Conservation (phyloP, 257 asterid species). For the Perilla frutescens region DNA sequence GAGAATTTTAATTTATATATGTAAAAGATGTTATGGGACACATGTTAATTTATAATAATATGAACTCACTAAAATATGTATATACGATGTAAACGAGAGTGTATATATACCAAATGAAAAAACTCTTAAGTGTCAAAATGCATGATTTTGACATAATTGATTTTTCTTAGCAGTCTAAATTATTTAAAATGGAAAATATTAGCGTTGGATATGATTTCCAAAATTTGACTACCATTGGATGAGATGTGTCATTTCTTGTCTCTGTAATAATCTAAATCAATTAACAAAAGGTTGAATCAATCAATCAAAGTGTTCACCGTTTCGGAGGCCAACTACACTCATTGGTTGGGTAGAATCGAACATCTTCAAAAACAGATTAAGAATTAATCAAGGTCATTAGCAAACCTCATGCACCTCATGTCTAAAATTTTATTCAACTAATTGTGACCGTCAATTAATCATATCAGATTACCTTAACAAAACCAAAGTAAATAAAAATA, state of each 20-base stretch:
- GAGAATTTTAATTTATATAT: not conserved
- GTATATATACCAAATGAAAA: not conserved
- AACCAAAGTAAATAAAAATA: not conserved
- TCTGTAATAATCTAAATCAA: constrained; percentile 6
- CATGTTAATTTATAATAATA: no score
- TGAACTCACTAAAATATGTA: no score
- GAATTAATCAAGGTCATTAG: constrained; percentile 22
- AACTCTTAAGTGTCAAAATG: not conserved
- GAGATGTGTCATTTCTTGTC: constrained; percentile 41
- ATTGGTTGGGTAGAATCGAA: constrained; percentile 30
- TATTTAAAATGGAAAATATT: not conserved
- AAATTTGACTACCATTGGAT: constrained; percentile 17
- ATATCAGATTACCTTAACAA: constrained; percentile 27
- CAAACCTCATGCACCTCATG: constrained; percentile 20
- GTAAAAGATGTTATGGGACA: no score
- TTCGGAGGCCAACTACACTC: constrained; percentile 29
- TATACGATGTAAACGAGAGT: no score
- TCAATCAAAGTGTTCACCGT: constrained; percentile 32
- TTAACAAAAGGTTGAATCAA: constrained; percentile 33
- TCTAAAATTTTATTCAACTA: not conserved
- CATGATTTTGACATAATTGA: constrained; percentile 16
- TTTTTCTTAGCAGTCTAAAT: not conserved
- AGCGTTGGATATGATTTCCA: not conserved
- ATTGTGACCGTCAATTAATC: constrained; percentile 33
- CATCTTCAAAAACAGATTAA: constrained; percentile 20